Evolutionary conservation across 1,139 yeast species (phyloP).

Genomic region (Candida smagusa): DNA sequence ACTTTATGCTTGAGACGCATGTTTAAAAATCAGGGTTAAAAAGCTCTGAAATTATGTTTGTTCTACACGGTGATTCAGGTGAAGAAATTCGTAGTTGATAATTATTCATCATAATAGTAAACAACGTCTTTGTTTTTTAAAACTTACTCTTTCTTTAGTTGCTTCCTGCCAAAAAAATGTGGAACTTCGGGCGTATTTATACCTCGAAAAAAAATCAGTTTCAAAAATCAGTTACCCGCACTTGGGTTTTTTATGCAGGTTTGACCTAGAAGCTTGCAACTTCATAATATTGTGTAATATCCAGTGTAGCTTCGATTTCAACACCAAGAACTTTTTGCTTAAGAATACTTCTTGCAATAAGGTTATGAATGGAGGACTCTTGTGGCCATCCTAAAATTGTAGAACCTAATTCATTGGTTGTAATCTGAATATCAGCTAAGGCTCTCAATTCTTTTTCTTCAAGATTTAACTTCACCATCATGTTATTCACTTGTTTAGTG

Average conservation of each 20-base stretch:
- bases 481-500: slow-evolving; percentile 3
- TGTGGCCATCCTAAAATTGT: too few relatives aligned
- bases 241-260: slow-evolving; percentile 4
- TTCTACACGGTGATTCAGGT: slow-evolving; percentile 58
- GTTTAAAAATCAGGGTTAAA: slow-evolving; percentile 54
- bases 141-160: slow-evolving; percentile 6
- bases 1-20: background rate
- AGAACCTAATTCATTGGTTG: too few relatives aligned
- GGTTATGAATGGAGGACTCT: too few relatives aligned
- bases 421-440: too few relatives aligned
- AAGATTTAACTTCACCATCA: slow-evolving; percentile 2
- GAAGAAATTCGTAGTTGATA: slow-evolving; percentile 60
- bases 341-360: too few relatives aligned
- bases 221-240: slow-evolving; percentile 7
- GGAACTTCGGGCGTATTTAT: slow-evolving; percentile 4
- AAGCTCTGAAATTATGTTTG: slow-evolving; percentile 59
- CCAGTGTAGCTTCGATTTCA: background rate
- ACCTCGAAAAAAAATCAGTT: background rate
- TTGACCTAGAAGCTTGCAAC: background rate
- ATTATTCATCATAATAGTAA: slow-evolving; percentile 34
- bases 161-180: slow-evolving; percentile 1
- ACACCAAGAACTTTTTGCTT: background rate
- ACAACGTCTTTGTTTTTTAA: slow-evolving; percentile 1
- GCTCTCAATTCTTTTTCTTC: too few relatives aligned
- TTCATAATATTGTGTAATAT: background rate